Evolutionary conservation across 768 basidiomycete species (phyloP), one percentile per base, ranked within the genome.

Genomic region (Sutorius australiensis): DNA sequence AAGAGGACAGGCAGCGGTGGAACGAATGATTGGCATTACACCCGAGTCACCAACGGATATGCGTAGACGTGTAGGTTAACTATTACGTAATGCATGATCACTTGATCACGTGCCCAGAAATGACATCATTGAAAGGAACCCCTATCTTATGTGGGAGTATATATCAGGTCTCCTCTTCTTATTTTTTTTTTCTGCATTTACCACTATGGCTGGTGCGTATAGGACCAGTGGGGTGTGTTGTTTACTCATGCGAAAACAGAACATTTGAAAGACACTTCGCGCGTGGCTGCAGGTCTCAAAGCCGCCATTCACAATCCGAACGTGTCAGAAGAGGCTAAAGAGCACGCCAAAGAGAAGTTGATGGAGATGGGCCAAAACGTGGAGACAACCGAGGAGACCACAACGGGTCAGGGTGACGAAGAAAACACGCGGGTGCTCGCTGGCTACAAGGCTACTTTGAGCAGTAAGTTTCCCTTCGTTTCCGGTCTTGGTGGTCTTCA

Each of bases 231-330:
- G 0, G 6, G 1, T 5, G 6, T 4, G 3, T 21, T 11, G 7
- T 31, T 54, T 1, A 33, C 34, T 8, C 12, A 9, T 33, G 2
- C 2, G 21, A 32, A 24, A 24, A 9, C 38, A 69, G 69, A 69
- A 50, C 67, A 67, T 13, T 28, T 28, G 28, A 78, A 80, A 61
- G 72, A 79, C 46, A 62, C 73, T 13, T 56, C 69, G 6, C 78
- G 77, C 57, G 80, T 84, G 43, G 75, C 75, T 24, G 80, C 78
- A 2, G 83, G 83, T 31, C 68, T 80, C 48, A 83, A 82, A 61
- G 81, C 82, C n/a, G 72, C 81, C 10, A 71, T 83, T 6, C 70
- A 76, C 61, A 84, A 85, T 61, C 82, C 81, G 11, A 73, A 78
- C 47, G 79, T 83, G 40, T 82, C 80, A 5, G 70, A 73, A 0